A percentile compares a stretch with the other conserved stretches of the same genome.
Evolutionary conservation across 805 yeast genomes (phyloP).

Genomic region (Ogataea pilisensis): DNA sequence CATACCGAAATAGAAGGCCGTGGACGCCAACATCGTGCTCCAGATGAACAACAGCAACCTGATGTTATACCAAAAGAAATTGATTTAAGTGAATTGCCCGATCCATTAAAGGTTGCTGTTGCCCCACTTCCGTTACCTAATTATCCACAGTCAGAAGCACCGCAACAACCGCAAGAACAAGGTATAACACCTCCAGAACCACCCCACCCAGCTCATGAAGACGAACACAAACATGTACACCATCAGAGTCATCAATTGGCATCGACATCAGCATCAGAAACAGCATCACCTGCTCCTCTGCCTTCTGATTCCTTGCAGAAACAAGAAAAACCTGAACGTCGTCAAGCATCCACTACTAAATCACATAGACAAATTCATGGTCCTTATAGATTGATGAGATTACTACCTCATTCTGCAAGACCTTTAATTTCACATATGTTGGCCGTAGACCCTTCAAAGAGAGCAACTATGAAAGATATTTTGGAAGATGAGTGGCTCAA

Average conservation of each 20-base stretch:
- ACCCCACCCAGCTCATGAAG: constrained; percentile 1
- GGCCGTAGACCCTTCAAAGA: constrained; percentile 50
- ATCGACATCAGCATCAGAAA: constrained; percentile 4
- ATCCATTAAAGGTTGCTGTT: constrained; percentile 22
- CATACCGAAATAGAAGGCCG: constrained; percentile 1
- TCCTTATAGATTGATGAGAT: constrained; percentile 75
- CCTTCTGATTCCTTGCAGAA: constrained; percentile 3
- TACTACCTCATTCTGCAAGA: constrained; percentile 79
- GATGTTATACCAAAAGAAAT: constrained; percentile 21
- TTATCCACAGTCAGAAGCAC: neutral
- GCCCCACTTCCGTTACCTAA: constrained; percentile 10
- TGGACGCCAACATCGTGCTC: no score
- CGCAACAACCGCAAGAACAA: neutral
- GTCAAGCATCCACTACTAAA: constrained; percentile 31
- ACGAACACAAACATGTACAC: constrained; percentile 34
- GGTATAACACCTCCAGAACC: neutral
- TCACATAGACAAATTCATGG: constrained; percentile 65
- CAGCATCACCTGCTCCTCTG: constrained; percentile 5
- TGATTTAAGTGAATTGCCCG: constrained; percentile 34
- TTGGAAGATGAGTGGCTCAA: constrained; percentile 68
- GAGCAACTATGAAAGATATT: constrained; percentile 67
- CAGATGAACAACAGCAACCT: no score
- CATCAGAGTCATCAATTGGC: constrained; percentile 17
- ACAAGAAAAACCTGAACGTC: constrained; percentile 31
- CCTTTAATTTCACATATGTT: constrained; percentile 69